These are phyloP conservation scores for Crithidia brevicula DNA, from an alignment of 208 protist genomes.

Conservation along the genomic window DNA sequence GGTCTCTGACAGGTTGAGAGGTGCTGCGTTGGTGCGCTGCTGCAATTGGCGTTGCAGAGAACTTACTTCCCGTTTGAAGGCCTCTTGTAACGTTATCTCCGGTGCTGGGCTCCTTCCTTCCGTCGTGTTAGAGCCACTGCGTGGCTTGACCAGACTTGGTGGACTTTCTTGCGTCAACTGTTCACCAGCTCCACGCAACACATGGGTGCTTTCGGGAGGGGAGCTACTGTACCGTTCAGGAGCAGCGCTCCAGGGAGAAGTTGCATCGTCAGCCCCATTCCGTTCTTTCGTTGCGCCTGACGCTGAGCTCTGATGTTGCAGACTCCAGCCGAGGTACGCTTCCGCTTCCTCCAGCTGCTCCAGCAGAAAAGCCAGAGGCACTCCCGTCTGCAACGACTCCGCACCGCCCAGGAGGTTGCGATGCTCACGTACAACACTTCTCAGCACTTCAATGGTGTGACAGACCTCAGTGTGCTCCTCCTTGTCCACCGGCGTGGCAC, in stretches of 20 bases:
- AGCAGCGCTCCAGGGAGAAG: no score
- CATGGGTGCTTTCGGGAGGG: no score
- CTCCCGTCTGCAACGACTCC: conserved; percentile 47
- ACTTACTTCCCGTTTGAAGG: conserved; percentile 9
- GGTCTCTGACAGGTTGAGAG: no score
- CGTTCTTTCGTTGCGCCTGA: no score
- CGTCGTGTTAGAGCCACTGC: no score
- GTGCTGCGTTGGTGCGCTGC: background rate
- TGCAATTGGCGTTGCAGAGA: background rate
- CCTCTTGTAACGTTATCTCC: background rate
- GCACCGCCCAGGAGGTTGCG: conserved; percentile 29
- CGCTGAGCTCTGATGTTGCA: background rate
- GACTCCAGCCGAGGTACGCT: conserved; percentile 22
- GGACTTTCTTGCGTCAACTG: no score
- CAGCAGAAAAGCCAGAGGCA: conserved; percentile 37
- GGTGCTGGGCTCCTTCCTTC: background rate
- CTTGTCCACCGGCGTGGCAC: background rate
- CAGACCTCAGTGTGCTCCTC: background rate
- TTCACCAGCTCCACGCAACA: no score
- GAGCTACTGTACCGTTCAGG: no score
- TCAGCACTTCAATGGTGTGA: conserved; percentile 4
- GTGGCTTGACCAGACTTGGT: no score
- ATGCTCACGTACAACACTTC: conserved; percentile 19
- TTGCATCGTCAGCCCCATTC: no score
- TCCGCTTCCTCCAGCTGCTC: conserved; percentile 21